Conservation (phyloP, 2,329 filamentous ascomycete species). For the Metarhizium guizhouense region DNA sequence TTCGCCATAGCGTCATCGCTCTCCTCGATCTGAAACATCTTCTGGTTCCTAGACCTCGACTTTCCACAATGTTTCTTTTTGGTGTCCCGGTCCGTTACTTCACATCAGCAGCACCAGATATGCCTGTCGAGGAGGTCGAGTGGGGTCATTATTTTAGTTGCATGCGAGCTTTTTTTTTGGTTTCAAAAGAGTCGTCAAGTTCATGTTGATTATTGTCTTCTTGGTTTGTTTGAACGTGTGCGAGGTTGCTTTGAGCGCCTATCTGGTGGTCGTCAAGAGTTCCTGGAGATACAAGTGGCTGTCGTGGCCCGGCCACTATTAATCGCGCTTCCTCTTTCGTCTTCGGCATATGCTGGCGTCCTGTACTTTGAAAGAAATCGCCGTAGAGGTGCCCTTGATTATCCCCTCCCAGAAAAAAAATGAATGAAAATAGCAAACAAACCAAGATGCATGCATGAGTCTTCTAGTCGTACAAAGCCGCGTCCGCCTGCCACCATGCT, state of each 20-base stretch:
- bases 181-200: slow-evolving; percentile 1
- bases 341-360: neutral
- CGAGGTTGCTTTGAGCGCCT: neutral
- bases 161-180: neutral
- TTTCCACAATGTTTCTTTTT: neutral
- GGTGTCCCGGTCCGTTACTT: neutral
- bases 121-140: slow-evolving; percentile 4
- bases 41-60: neutral
- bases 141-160: neutral
- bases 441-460: slow-evolving; percentile 6
- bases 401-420: neutral
- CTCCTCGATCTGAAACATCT: slow-evolving; percentile 9
- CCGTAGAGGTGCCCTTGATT: neutral
- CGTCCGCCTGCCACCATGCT: slow-evolving; percentile 8
- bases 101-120: neutral
- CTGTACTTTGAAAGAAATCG: neutral
- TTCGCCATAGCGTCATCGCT: slow-evolving; percentile 26
- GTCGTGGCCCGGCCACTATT: neutral
- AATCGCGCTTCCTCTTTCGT: neutral
- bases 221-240: slow-evolving; percentile 1
- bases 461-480: slow-evolving; percentile 24
- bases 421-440: slow-evolving; percentile 1
- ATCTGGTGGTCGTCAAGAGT: neutral
- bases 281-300: neutral
- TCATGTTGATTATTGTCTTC: slow-evolving; percentile 7